Base-by-base conservation (phyloP, 2,329 filamentous ascomycete species). In the Cytospora paraplurivora region DNA sequence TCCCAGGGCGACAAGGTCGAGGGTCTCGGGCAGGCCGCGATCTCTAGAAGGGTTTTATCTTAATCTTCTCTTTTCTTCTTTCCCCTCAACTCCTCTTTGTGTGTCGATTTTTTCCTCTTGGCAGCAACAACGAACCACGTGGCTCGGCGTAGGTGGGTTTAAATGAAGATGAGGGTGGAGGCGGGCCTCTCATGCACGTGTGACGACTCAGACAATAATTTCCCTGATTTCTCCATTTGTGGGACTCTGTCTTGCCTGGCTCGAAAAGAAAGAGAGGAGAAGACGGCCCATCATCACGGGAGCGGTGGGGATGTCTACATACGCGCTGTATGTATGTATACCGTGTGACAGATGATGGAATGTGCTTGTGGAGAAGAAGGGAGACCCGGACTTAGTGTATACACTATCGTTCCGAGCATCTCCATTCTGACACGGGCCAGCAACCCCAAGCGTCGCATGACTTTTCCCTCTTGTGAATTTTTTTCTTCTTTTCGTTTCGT, bases 21-120 rank as follows among this genome's bases (percentile, higher is more conserved):
- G 58, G 58, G 58, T 34, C 17, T 49, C 58, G 58, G 58, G 51
- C 58, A 61, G 54, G 58, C 58, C 58, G 58, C n/a, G 54, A 38
- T 32, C 50, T 52, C 17, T 27, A 37, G 21, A 38, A 50, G 58
- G 27, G 35, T 3, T 12, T 49, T 59, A 32, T 50, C 11, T 8
- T 41, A 5, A 5, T 17, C 41, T 12, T 19, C 41, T 19, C 15
- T 10, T 44, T n/a, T 44, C 17, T 44, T n/a, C 41, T 15, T 15
- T n/a, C 7, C 8, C 8, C n/a, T 19, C n/a, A 7, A 7, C 4
- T 47, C 2, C 21, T 21, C n/a, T 11, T 11, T 21, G 7, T 44
- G 8, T 44, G 8, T 0, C 19, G 1, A 3, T 1, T n/a, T 7
- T 44, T n/a, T 21, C 13, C 44, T 44, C 27, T 27, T 27, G 27